phyloP scores from a whole-genome alignment of 345 rosid genomes.

The Hibiscus trionum region DNA sequence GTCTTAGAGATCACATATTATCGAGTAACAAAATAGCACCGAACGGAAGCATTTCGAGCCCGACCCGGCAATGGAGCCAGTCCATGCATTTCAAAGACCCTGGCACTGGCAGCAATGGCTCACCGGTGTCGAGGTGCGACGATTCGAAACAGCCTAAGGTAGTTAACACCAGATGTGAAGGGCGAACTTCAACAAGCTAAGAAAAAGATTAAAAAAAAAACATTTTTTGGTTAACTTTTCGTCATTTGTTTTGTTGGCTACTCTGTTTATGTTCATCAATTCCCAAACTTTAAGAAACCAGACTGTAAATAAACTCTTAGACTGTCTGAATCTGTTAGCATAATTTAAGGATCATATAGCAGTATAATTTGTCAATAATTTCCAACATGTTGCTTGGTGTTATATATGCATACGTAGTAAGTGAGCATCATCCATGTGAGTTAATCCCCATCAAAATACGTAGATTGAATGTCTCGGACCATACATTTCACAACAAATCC shows the following conservation, averaged over 20 bases:
- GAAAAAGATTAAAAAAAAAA: too few species aligned
- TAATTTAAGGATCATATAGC: not conserved
- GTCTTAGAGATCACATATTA: too few species aligned
- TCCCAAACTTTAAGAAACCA: slow-evolving; percentile 13
- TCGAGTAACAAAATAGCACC: too few species aligned
- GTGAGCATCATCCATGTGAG: slow-evolving; percentile 15
- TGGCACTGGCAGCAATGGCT: too few species aligned
- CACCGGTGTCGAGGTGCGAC: too few species aligned
- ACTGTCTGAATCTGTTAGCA: not conserved
- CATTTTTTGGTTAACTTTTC: not conserved
- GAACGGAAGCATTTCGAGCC: too few species aligned
- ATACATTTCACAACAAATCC: not conserved
- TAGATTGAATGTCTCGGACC: not conserved
- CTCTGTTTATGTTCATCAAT: not conserved
- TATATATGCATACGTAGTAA: not conserved
- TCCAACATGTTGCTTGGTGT: not conserved
- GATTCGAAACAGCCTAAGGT: too few species aligned
- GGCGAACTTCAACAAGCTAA: too few species aligned
- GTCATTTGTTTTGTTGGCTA: not conserved
- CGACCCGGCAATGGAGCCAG: too few species aligned
- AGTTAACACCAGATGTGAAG: too few species aligned
- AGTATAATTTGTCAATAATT: not conserved
- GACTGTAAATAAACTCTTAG: not conserved
- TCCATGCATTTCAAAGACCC: too few species aligned
- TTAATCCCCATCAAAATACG: slow-evolving; percentile 3